phyloP scores from a whole-genome alignment of 371 early-diverging fungal species.

The Apophysomyces elegans region DNA sequence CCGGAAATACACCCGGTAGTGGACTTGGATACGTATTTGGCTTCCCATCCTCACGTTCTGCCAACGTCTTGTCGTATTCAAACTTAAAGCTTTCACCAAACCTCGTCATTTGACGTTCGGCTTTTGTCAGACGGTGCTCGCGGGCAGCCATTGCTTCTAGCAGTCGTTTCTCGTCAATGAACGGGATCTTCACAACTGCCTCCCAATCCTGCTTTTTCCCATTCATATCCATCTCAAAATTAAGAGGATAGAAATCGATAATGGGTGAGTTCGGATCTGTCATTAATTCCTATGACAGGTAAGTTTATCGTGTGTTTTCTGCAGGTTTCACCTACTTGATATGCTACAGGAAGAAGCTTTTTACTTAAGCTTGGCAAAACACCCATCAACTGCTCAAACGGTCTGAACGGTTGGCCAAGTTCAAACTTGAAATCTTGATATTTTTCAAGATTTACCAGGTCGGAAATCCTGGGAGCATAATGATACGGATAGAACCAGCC shows the following conservation, averaged over 20 bases:
- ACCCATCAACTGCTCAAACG: conserved; percentile 98
- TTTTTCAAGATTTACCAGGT: conserved; percentile 58
- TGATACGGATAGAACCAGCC: conserved; percentile 99
- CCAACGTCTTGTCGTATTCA: conserved; percentile 54
- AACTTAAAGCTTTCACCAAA: conserved; percentile 73
- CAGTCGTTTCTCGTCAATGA: conserved; percentile 90
- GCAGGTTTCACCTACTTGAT: conserved; percentile 53
- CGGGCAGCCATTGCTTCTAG: conserved; percentile 78
- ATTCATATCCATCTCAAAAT: conserved; percentile 95
- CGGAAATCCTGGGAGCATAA: conserved; percentile 97
- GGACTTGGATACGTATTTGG: conserved; percentile 61
- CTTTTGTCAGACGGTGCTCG: conserved; percentile 69
- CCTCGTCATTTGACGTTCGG: conserved; percentile 70
- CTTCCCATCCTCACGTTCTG: conserved; percentile 28
- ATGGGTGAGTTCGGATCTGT: conserved; percentile 83
- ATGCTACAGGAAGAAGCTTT: conserved; percentile 78
- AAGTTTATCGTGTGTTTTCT: background rate
- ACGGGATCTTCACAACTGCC: conserved; percentile 93
- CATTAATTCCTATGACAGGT: conserved; percentile 69
- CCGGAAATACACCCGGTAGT: conserved; percentile 74
- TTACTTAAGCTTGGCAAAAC: conserved; percentile 93
- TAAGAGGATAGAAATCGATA: conserved; percentile 91
- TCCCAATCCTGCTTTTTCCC: conserved; percentile 99
- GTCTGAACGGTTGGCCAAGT: conserved; percentile 88
- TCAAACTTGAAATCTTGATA: conserved; percentile 72